phyloP scores from a whole-genome alignment of 164 flowering plant species.

The Amborella trichopoda region DNA sequence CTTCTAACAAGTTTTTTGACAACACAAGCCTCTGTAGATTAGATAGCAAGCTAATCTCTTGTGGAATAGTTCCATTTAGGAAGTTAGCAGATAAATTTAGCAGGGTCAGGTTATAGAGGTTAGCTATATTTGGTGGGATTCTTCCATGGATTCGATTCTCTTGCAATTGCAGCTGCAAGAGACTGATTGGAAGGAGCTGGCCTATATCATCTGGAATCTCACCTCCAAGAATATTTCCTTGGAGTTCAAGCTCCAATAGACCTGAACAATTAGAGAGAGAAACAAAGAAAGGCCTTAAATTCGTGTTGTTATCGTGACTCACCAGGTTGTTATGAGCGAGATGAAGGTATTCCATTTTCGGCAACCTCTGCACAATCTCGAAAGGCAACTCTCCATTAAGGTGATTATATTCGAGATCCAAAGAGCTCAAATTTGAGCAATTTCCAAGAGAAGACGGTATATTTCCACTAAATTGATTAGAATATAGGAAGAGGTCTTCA shows the following conservation, averaged over 20 bases:
- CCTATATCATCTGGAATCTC: constrained; percentile 22
- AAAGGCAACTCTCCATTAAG: constrained; percentile 39
- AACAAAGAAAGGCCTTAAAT: constrained; percentile 34
- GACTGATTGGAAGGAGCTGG: constrained; percentile 8
- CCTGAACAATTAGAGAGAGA: constrained; percentile 28
- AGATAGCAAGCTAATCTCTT: constrained; percentile 24
- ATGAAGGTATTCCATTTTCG: constrained; percentile 15
- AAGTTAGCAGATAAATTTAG: constrained; percentile 40
- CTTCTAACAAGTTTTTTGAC: constrained; percentile 27
- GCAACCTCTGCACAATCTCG: constrained; percentile 13
- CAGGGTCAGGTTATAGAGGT: constrained; percentile 15
- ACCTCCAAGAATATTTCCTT: constrained; percentile 40
- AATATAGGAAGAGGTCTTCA: constrained; percentile 22
- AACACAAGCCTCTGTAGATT: constrained; percentile 28
- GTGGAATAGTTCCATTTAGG: constrained; percentile 37
- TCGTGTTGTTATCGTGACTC: constrained; percentile 37
- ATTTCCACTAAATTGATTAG: constrained; percentile 30
- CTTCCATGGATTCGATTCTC: constrained; percentile 35
- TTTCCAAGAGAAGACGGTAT: constrained; percentile 29
- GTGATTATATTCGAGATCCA: constrained; percentile 36
- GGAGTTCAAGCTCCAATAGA: constrained; percentile 31
- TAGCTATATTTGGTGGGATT: constrained; percentile 25
- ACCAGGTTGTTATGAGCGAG: constrained; percentile 28
- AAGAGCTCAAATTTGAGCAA: constrained; percentile 12
- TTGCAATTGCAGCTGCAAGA: constrained; percentile 16